Base-by-base conservation (phyloP, 768 basidiomycete species). In the Termitomyces sp. region DNA sequence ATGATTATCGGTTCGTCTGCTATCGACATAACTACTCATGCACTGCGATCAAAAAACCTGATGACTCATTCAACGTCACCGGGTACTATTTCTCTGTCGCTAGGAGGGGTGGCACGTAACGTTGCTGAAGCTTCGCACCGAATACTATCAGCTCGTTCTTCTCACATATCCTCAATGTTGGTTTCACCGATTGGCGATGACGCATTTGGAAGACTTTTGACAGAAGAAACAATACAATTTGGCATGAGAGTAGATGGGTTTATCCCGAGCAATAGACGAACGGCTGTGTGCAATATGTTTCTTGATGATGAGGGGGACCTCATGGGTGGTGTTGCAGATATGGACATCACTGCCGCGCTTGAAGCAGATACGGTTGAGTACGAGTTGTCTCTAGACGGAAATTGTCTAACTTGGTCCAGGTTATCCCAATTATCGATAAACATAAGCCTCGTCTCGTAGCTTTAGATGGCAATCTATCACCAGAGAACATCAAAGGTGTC, bases 81-180 rank as follows among this genome's bases (percentile, higher is more conserved):
- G 0, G 97, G 97, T 10, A 74, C 68, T 13, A 83, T 98, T 26
- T 73, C 76, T 16, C 59, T 95, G 40, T 80, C 88, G 0, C 74
- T 91, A 5, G 96, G 96, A 1, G 96, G 96, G 30, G 96, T 99
- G 14, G 94, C 83, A 0, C 86, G 95, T n/a, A 99, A 99, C 68
- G 84, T 99, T 44, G 90, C 95, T 2, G 94, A 98, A 69, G 92
- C 94, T 1, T 81, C 93, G 6, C 86, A 91, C 67, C 83, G 90
- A 30, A 69, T 88, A 5, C 67, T 86, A 59, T 65, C 72, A 20
- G 65, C 73, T 30, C 68, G 67, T 52, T 71, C 63, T 44, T 66
- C 69, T 44, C 69, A 71, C 7, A 63, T 71, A 9, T 71, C 77
- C 6, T 77, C 82, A 1, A 61, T 92, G 13, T 77, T 99, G 41